Evolutionary conservation across 164 flowering plant genomes (phyloP), one percentile per base, ranked within the genome.

Genomic region (Cinnamomum chago): DNA sequence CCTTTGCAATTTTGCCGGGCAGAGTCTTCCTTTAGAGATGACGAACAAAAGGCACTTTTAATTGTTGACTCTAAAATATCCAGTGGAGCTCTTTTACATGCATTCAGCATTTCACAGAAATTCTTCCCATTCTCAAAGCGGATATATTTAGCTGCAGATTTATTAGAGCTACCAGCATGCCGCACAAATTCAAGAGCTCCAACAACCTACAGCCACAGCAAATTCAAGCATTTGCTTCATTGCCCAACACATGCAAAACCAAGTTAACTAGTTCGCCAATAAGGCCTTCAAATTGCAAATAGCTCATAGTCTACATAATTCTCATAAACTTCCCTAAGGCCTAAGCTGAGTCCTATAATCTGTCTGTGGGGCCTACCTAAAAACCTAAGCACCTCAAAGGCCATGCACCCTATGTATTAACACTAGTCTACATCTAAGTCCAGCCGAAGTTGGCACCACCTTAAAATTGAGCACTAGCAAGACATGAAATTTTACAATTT

Each of bases 121-220:
- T 82, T 83, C 3, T 80, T 88, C 23, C 97, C 94, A 82, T 87
- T 93, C 62, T 90, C 94, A 80, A 95, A 78, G 78, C 83, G 85
- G 50, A 90, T 91, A 73, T 88, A 83, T 27, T 90, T 91, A 6
- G 90, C 76, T 9, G 97, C 88, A 69, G 88, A 87, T 72, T 90
- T 91, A 75, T 90, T 88, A 67, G 75, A 50, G 80, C 97, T 88
- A 60, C 89, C 87, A 10, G 97, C 99, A 84, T 95, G 99, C 69
- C 76, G 67, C 80, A 93, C 94, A 83, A 89, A 95, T 51, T 81
- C 75, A 24, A 71, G 75, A 68, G 94, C 90, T 0, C 87, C 74
- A 30, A 95, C 80, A 73, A 90, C 85, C 99, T 95, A 81, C 50
- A 71, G 50, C 68, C 25, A 65, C 35, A 33, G 50, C 67, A 14